Evolutionary conservation across 805 yeast genomes (phyloP).

Genomic region (Teunomyces lycoperdinae): DNA sequence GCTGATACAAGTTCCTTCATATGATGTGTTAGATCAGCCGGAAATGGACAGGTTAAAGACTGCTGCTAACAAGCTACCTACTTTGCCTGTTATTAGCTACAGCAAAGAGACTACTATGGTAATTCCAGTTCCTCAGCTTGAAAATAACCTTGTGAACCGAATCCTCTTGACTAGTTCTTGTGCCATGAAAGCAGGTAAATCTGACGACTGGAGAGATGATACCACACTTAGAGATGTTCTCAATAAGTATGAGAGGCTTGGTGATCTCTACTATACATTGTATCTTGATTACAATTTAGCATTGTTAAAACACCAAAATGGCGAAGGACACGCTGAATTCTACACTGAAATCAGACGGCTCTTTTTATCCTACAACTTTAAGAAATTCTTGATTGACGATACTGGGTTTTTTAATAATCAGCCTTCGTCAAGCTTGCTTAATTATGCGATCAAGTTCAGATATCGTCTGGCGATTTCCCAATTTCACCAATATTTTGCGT

Average conservation of each 20-base stretch:
- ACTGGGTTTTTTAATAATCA: conserved; percentile 8
- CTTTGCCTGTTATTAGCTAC: not conserved
- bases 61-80: not conserved
- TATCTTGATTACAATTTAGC: conserved; percentile 1
- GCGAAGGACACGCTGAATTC: not conserved
- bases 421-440: not conserved
- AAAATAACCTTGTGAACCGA: not conserved
- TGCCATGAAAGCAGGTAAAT: not conserved
- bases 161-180: not conserved
- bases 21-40: not conserved
- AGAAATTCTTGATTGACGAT: conserved; percentile 8
- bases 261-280: conserved; percentile 4
- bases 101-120: conserved; percentile 1
- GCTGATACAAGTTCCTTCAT: not conserved
- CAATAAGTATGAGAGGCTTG: conserved; percentile 2
- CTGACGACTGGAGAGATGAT: conserved; percentile 2
- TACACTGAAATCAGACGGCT: not conserved
- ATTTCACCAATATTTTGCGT: conserved; percentile 19
- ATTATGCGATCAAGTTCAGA: conserved; percentile 3
- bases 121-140: not conserved
- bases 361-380: conserved; percentile 9
- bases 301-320: not conserved
- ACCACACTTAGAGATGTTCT: conserved; percentile 1
- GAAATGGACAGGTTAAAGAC: not conserved
- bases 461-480: conserved; percentile 7